Base-by-base conservation (phyloP, 108 stramenopile species). In the Chaetoceros tenuissimus region DNA sequence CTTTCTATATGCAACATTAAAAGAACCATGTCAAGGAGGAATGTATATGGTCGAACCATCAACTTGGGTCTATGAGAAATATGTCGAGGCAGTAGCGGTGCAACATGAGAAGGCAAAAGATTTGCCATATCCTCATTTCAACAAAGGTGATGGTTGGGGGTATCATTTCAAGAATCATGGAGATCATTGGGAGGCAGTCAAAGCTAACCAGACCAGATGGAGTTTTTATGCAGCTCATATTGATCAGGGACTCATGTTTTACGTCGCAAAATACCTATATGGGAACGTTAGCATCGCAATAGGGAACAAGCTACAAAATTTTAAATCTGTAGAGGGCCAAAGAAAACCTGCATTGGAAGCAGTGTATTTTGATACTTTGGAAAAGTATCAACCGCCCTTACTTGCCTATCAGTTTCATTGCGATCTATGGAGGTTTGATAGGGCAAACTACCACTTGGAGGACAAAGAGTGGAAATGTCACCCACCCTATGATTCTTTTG, bases 231-330 rank as follows among this genome's bases (percentile, higher is more conserved):
- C 46, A 0, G 69, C 59, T 2, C 58, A 50, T 61, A 59, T 68
- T 0, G 82, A 84, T 48, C 82, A 84, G 57, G 82, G 78, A 24
- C 22, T 84, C 1, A 43, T 84, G 31, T 71, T 67, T 61, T 59
- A 68, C 62, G 67, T 60, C 50, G 55, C 60, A 1, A 77, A 77
- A 31, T 77, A 77, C 30, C 29, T 60, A 13, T 59, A 68, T 29
- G 34, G 45, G 1, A 48, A 25, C 49, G 64, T 62, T 7, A 63
- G 67, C 5, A 56, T 73, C 10, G 51, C 66, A 19, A 64, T 63
- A 17, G 24, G 34, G 17, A n/a, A 49, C 18, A 54, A 66, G 7
- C 26, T 74, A n/a, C 51, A 69, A 29, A 62, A 69, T 27, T 69
- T 5, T 5, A 40, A 40, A 13, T 10, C 34, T 40, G 34, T 5